Evolutionary conservation across 768 basidiomycete species (phyloP).

Genomic region (Lyophyllum atratum): DNA sequence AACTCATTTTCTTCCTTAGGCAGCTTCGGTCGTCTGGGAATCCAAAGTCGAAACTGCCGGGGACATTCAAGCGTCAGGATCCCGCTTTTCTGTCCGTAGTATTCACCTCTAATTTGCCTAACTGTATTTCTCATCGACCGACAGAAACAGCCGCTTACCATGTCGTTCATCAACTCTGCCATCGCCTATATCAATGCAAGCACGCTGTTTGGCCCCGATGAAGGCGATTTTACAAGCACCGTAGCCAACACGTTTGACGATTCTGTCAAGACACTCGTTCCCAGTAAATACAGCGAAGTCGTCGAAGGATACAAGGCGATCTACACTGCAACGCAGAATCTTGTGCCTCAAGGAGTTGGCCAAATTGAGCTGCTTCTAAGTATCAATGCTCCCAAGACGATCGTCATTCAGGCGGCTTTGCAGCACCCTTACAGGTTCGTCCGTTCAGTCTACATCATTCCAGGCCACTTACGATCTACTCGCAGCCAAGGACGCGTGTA

Average conservation of each 20-base stretch:
- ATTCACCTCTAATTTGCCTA: background rate
- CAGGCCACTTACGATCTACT: background rate
- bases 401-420: constrained; percentile 64
- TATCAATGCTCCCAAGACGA: constrained; percentile 34
- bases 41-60: constrained; percentile 33
- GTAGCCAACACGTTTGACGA: constrained; percentile 1
- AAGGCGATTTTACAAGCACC: constrained; percentile 5
- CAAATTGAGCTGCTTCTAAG: constrained; percentile 58
- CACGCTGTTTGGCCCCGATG: constrained; percentile 35
- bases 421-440: constrained; percentile 61
- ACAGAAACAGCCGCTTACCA: constrained; percentile 37
- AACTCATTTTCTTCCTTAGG: background rate
- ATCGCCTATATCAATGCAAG: constrained; percentile 60
- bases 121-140: background rate
- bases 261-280: constrained; percentile 8
- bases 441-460: background rate
- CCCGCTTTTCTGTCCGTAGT: constrained; percentile 30
- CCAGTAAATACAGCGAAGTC: constrained; percentile 11
- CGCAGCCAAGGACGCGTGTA: constrained; percentile 58
- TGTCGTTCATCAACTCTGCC: constrained; percentile 65
- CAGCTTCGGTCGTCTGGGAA: constrained; percentile 14
- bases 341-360: constrained; percentile 44
- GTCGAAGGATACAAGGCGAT: constrained; percentile 54
- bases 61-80: constrained; percentile 26
- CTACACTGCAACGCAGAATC: constrained; percentile 43